Conservation (phyloP, 2,329 filamentous ascomycete genomes). For the Penicillium thymicola region DNA sequence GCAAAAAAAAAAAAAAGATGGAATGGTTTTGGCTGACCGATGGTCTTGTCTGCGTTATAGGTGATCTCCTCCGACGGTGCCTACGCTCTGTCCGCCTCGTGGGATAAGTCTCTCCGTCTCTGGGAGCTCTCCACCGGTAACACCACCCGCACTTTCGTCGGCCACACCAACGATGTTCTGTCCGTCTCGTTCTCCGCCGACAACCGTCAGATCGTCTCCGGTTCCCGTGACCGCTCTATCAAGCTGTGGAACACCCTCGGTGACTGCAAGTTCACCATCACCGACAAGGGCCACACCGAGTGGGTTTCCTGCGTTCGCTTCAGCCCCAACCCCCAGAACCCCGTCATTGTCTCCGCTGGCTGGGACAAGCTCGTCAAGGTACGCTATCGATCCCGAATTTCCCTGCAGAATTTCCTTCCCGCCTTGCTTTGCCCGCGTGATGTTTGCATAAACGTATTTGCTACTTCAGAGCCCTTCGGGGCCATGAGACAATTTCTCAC, state of each 20-base stretch:
- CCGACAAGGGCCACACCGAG: constrained; percentile 99
- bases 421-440: constrained; percentile 61
- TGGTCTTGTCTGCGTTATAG: constrained; percentile 47
- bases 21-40: constrained; percentile 29
- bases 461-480: constrained; percentile 97
- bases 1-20: constrained; percentile 5
- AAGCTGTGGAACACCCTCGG: constrained; percentile 99
- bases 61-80: constrained; percentile 99
- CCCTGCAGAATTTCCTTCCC: constrained; percentile 16
- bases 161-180: constrained; percentile 98
- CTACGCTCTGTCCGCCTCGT: constrained; percentile 97
- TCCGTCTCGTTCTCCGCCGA: constrained; percentile 99
- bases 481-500: constrained; percentile 98
- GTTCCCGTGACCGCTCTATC: constrained; percentile 96
- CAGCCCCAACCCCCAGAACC: constrained; percentile 99
- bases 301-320: constrained; percentile 99
- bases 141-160: constrained; percentile 97
- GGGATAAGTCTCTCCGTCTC: constrained; percentile 99
- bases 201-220: constrained; percentile 99
- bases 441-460: constrained; percentile 99
- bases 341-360: constrained; percentile 95
- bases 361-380: constrained; percentile 99
- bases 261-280: constrained; percentile 99
- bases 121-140: constrained; percentile 98
- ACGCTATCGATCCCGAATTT: constrained; percentile 45